Conservation (phyloP, 169 alveolate genomes). For the Eimeria praecox region DNA sequence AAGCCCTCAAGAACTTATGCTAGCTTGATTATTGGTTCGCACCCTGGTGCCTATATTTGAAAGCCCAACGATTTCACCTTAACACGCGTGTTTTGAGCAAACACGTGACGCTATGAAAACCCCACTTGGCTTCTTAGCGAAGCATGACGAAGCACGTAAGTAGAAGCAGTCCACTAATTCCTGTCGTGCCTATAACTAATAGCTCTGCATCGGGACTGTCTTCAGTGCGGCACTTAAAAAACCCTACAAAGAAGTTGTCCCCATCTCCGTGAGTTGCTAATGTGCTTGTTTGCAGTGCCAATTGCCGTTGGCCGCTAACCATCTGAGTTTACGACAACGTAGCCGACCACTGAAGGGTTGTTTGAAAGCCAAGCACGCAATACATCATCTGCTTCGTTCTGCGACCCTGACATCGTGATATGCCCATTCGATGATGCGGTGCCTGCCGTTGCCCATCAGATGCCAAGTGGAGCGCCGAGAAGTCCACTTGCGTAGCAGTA, state of each 20-base stretch:
- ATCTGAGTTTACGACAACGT: conserved; percentile 82
- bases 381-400: conserved; percentile 80
- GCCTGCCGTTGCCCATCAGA: conserved; percentile 11
- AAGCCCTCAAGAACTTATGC: not conserved
- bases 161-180: not conserved
- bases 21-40: not conserved
- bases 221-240: not conserved
- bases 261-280: not conserved
- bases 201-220: not conserved
- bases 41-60: not conserved
- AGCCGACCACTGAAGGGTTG: conserved; percentile 80
- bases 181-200: not conserved
- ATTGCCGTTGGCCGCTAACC: conserved; percentile 56
- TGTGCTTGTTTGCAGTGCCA: not conserved
- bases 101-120: not conserved
- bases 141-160: not conserved
- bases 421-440: not conserved
- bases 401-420: conserved; percentile 73
- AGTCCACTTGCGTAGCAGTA: not conserved
- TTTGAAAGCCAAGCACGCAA: conserved; percentile 77
- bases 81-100: not conserved
- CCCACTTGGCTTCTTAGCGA: not conserved
- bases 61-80: not conserved
- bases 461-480: not conserved
- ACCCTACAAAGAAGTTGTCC: not conserved